Percentiles rank a stretch among this genome's conserved stretches.
These are phyloP conservation scores for Candida parachauliodes DNA, from an alignment of 805 yeast species.

Conservation along the genomic window DNA sequence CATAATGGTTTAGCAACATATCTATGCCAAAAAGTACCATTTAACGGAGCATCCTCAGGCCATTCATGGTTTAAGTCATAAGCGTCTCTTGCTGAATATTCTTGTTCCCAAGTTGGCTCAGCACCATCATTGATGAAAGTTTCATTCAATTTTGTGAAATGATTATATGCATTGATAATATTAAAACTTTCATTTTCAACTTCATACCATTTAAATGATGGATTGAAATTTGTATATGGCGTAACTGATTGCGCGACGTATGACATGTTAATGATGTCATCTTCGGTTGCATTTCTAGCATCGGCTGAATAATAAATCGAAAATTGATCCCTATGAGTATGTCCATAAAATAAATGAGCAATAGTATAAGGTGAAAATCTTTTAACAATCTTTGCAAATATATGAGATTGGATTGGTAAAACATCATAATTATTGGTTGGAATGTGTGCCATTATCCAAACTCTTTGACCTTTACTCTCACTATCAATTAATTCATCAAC, in stretches of 20 bases:
- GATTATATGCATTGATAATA: constrained; percentile 56
- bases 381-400: constrained; percentile 53
- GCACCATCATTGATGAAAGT: constrained; percentile 49
- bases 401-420: constrained; percentile 56
- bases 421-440: constrained; percentile 53
- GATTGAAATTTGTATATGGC: constrained; percentile 56
- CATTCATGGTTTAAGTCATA: constrained; percentile 51
- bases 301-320: constrained; percentile 50
- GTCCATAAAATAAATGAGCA: constrained; percentile 67
- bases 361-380: constrained; percentile 66
- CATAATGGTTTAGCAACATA: constrained; percentile 45
- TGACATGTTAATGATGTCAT: constrained; percentile 49
- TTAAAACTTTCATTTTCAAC: constrained; percentile 60
- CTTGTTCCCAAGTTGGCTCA: constrained; percentile 60
- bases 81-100: constrained; percentile 60
- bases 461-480: constrained; percentile 55
- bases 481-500: constrained; percentile 58
- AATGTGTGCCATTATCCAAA: constrained; percentile 71
- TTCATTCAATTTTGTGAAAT: constrained; percentile 53
- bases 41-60: constrained; percentile 61
- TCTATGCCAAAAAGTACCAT: constrained; percentile 63
- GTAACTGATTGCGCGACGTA: constrained; percentile 68
- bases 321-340: constrained; percentile 69
- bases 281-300: constrained; percentile 34
- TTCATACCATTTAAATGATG: constrained; percentile 71